Percentiles rank a stretch among this genome's conserved stretches.
Evolutionary conservation across 2,329 filamentous ascomycete genomes (phyloP).

Genomic region (Phialophora expanda): DNA sequence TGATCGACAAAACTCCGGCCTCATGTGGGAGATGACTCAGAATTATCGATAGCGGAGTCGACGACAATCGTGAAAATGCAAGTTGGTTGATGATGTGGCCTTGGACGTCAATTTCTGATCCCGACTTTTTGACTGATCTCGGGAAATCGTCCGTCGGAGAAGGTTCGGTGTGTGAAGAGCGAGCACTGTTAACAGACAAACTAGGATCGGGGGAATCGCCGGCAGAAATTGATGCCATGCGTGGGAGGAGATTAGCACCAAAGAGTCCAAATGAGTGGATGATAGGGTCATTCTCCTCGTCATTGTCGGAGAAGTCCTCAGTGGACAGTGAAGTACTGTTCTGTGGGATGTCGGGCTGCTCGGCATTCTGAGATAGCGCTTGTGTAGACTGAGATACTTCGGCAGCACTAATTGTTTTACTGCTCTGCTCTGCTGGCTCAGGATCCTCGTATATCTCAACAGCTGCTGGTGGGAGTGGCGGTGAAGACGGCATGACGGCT

Average conservation of each 20-base stretch:
- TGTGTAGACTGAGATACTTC: constrained; percentile 39
- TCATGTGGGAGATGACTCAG: constrained; percentile 76
- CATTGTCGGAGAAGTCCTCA: constrained; percentile 72
- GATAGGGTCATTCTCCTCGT: constrained; percentile 94
- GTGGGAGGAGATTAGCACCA: constrained; percentile 80
- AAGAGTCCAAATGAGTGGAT: constrained; percentile 91
- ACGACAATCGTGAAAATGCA: constrained; percentile 89
- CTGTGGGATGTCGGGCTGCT: constrained; percentile 29
- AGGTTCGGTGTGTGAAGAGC: constrained; percentile 43
- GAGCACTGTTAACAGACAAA: constrained; percentile 38
- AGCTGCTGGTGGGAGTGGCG: constrained; percentile 42
- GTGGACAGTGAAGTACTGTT: constrained; percentile 25
- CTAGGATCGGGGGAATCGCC: constrained; percentile 60
- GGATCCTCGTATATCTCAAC: constrained; percentile 75
- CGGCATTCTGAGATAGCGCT: constrained; percentile 43
- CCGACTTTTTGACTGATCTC: constrained; percentile 41
- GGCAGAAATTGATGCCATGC: constrained; percentile 77
- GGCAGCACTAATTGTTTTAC: constrained; percentile 10
- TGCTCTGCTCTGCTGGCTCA: constrained; percentile 39
- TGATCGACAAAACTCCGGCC: constrained; percentile 59
- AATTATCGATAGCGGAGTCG: constrained; percentile 87
- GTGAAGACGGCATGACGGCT: constrained; percentile 50
- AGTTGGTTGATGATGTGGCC: constrained; percentile 96
- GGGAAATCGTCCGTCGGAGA: constrained; percentile 45
- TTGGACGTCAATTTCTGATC: constrained; percentile 52